phyloP scores from a whole-genome alignment of 352 stramenopile species.

The Phytophthora crassamura region DNA sequence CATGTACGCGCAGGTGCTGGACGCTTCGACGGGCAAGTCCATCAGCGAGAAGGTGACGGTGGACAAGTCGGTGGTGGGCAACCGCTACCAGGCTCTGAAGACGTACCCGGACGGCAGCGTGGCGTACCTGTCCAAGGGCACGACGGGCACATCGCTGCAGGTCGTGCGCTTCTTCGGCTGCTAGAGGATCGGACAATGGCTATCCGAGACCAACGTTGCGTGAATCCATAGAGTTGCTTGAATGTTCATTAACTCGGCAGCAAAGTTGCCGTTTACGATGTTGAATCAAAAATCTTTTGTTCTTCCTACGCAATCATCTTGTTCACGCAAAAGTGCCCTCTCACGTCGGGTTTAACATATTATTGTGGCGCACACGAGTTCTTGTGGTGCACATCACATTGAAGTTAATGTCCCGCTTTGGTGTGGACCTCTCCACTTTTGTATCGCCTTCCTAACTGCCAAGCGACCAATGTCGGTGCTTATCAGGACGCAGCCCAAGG shows the following conservation, averaged over 20 bases:
- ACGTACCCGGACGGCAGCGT: conserved; percentile 51
- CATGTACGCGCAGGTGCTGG: conserved; percentile 40
- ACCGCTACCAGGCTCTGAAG: conserved; percentile 60
- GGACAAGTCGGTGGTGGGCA: conserved; percentile 40
- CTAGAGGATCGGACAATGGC: too few species aligned
- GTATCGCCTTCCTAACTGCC: background rate
- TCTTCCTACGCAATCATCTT: background rate
- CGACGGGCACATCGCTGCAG: conserved; percentile 45
- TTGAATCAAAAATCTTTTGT: conserved; percentile 5
- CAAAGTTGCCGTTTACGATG: too few species aligned
- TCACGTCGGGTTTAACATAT: conserved; percentile 8
- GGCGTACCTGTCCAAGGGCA: conserved; percentile 53
- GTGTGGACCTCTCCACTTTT: conserved; percentile 3
- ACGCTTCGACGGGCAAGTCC: background rate
- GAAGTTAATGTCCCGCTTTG: too few species aligned
- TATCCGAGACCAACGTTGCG: too few species aligned
- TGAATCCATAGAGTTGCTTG: too few species aligned
- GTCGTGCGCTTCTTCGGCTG: conserved; percentile 51
- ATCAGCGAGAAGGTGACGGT: conserved; percentile 41
- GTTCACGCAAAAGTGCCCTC: too few species aligned
- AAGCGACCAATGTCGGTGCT: conserved; percentile 3
- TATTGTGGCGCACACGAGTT: background rate
- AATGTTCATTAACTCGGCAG: too few species aligned
- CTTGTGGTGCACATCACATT: conserved; percentile 16
- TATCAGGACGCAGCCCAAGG: conserved; percentile 9